Conservation (phyloP, 306 rosid genomes). For the Crotalaria pallida region DNA sequence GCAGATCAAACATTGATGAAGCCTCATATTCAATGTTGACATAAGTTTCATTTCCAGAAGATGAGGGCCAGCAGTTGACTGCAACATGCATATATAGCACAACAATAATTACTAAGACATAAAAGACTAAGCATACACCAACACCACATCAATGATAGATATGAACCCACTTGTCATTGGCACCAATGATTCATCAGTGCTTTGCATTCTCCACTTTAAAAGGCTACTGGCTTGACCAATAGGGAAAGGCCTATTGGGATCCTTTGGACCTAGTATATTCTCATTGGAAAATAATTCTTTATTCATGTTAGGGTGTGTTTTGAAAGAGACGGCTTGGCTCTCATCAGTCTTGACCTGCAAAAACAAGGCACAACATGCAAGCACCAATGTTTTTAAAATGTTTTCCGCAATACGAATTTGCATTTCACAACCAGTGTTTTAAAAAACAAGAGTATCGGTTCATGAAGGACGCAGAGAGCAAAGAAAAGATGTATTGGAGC, state of each 20-base stretch:
- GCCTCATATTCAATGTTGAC: conserved; percentile 96
- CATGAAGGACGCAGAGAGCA: not conserved
- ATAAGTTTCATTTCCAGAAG: conserved; percentile 89
- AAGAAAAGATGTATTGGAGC: not conserved
- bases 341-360: conserved; percentile 83
- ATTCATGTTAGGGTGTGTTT: conserved; percentile 97
- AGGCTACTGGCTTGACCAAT: conserved; percentile 80
- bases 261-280: conserved; percentile 61
- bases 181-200: conserved; percentile 75
- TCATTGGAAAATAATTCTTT: conserved; percentile 86
- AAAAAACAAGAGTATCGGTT: not conserved
- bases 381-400: not conserved
- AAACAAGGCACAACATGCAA: conserved; percentile 21
- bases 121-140: conserved; percentile 6
- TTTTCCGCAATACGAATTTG: conserved; percentile 4
- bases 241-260: conserved; percentile 87
- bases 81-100: conserved; percentile 32
- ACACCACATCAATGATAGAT: not conserved
- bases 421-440: not conserved
- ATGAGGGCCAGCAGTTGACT: conserved; percentile 98
- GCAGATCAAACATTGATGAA: conserved; percentile 74
- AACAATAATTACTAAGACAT: not conserved
- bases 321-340: conserved; percentile 75
- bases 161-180: conserved; percentile 67
- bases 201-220: conserved; percentile 91